Evolutionary conservation across 208 protist genomes (phyloP), one percentile per base, ranked within the genome.

Genomic region (Acanthamoeba castellanii): DNA sequence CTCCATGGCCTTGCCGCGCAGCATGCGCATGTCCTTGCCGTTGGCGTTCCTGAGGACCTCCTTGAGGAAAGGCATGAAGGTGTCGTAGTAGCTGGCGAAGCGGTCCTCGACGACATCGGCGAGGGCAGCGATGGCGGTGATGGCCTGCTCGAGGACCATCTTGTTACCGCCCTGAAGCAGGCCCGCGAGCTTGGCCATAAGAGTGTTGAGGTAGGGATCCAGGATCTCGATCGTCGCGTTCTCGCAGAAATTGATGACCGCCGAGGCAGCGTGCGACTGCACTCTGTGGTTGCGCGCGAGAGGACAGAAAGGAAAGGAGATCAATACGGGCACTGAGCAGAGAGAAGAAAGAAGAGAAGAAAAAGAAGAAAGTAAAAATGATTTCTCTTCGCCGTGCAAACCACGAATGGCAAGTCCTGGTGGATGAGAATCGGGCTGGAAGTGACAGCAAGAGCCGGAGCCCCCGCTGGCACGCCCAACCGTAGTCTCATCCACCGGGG

Each of bases 1-100:
- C 95, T 99, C 98, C 90, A 99, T 98, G 6, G 97, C 97, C 95
- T 98, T 98, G 61, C 97, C 98, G 74, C 98, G 96, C 25, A 99
- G 92, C 72, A 96, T 66, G 52, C 96, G 90, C 4, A 81, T 66
- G 57, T 96, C 93, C 91, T 96, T 95, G 32, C 93, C 94, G 11
- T 70, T 84, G 9, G 96, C 90, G 11, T 93, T 32, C 32, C 27
- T 34, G 11, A 99, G 66, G 42, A 98, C 96, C 32, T 95, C 66
- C 61, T 98, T 98, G 14, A 99, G 94, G n/a, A 97, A 90, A 27
- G 98, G 98, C 72, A 99, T 97, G 94, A 99, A 97, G 30, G 76
- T 68, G 78, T 97, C 95, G 88, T 98, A 99, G 92, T 98, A 98
- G 47, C 95, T 89, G 11, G 55, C 82, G 95, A 99, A 99, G 14